Conservation (phyloP, 257 asterid species). For the Asclepias syriaca region DNA sequence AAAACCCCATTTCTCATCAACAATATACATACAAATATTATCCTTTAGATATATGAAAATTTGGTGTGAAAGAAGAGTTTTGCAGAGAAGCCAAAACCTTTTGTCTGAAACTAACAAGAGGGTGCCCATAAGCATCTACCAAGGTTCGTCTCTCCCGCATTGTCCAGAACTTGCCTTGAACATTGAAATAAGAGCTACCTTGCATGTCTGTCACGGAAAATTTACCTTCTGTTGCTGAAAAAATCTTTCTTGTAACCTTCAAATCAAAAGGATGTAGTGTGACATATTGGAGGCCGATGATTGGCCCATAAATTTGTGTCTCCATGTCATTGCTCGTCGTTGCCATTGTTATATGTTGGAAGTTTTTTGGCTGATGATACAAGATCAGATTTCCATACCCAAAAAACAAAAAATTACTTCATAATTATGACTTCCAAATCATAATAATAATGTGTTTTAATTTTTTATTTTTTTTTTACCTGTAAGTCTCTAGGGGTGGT, state of each 20-base stretch:
- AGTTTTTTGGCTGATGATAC: background rate
- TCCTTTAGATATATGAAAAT: background rate
- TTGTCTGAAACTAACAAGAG: constrained; percentile 3
- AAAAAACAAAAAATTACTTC: background rate
- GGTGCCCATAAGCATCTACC: constrained; percentile 8
- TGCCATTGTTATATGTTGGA: background rate
- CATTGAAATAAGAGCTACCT: constrained; percentile 61
- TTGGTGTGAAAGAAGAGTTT: background rate
- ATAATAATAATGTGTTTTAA: too few relatives aligned
- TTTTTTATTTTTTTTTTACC: background rate
- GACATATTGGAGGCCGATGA: constrained; percentile 4
- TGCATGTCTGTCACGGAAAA: constrained; percentile 55
- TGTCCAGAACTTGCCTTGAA: constrained; percentile 5
- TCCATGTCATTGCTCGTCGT: background rate
- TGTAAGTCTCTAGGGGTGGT: background rate
- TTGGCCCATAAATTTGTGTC: background rate
- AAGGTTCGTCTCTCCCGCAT: constrained; percentile 3
- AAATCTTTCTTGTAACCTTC: constrained; percentile 2
- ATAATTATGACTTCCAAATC: background rate
- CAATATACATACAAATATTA: too few relatives aligned
- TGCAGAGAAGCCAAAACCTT: background rate
- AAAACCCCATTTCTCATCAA: too few relatives aligned
- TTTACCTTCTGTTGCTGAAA: constrained; percentile 31
- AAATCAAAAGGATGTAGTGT: constrained; percentile 4
- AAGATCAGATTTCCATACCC: background rate